Evolutionary conservation across 148 eudicot genomes (phyloP), one percentile per base, ranked within the genome.

Genomic region (Rhododendron molle): DNA sequence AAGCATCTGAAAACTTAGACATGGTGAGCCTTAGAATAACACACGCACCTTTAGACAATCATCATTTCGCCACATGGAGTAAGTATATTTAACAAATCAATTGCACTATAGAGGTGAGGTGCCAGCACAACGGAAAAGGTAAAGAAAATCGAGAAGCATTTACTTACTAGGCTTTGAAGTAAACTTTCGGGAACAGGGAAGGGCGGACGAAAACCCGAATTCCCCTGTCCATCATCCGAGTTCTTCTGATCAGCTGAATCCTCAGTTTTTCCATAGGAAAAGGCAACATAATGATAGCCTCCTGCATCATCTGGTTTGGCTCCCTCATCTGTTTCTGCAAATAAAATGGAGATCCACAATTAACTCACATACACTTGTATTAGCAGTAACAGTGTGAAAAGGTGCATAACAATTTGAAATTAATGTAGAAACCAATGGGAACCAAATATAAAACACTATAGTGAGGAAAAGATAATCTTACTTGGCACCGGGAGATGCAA

Each of bases 1-100:
- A 83, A 92, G 98, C 92, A 94, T 97, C 98, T 97, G 99, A 93
- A 95, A 95, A 94, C 97, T 92, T 94, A 91, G 95, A 95, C 94
- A 93, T 88, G 86, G 93, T 92, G 92, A 93, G 95, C 96, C 94
- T 94, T 90, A 93, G 94, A 97, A 89, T 78, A 90, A 90, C 89
- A 92, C 86, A 89, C 85, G 91, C 90, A 92, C 90, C 89, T 90
- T 69, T 90, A 76, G 85, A 89, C 84, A 92, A 87, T 86, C 82
- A 89, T 83, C 88, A 89, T 86, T 89, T 87, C 90, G 89, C 90
- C 91, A 89, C 89, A 88, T 84, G 87, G 91, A 90, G 91, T 90
- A 88, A 89, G 60, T 86, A 87, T 76, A 23, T 72, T 78, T 34
- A 80, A 86, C 86, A 85, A 88, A 83, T 11, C 85, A 93, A 54